A percentile compares a stretch with the other conserved stretches of the same genome.
phyloP scores from a whole-genome alignment of 225 moss, liverwort and hornwort genomes.

The Physcomitrium patens region DNA sequence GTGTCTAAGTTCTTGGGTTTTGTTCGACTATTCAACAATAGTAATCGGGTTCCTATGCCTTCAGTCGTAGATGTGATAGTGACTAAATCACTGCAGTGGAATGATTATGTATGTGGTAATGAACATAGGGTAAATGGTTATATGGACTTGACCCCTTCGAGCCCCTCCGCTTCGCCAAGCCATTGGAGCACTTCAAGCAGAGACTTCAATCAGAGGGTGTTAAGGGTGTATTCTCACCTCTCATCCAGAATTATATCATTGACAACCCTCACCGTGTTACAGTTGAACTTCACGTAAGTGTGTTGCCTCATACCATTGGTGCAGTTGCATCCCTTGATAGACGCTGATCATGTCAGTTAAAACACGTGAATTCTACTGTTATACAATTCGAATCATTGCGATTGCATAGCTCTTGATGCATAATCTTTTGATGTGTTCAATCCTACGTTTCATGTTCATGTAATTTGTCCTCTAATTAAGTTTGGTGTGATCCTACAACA shows the following conservation, averaged over 20 bases:
- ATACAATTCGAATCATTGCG: background rate
- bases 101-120: constrained; percentile 12
- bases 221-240: constrained; percentile 94
- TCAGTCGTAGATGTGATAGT: background rate
- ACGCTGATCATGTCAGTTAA: constrained; percentile 4
- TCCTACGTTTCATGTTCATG: background rate
- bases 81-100: background rate
- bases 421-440: background rate
- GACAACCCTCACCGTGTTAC: constrained; percentile 94
- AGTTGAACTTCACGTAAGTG: constrained; percentile 83
- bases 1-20: background rate
- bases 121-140: constrained; percentile 88
- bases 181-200: constrained; percentile 88
- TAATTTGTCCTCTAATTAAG: background rate
- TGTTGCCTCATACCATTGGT: background rate
- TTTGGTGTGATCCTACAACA: constrained; percentile 42
- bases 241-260: constrained; percentile 83
- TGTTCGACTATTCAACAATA: background rate
- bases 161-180: constrained; percentile 94
- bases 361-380: background rate
- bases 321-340: background rate
- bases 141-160: constrained; percentile 99
- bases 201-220: constrained; percentile 80
- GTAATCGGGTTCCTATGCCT: background rate
- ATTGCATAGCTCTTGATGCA: background rate